These are phyloP conservation scores for Torulaspora quercuum DNA, from an alignment of 805 yeast species.

Conservation along the genomic window DNA sequence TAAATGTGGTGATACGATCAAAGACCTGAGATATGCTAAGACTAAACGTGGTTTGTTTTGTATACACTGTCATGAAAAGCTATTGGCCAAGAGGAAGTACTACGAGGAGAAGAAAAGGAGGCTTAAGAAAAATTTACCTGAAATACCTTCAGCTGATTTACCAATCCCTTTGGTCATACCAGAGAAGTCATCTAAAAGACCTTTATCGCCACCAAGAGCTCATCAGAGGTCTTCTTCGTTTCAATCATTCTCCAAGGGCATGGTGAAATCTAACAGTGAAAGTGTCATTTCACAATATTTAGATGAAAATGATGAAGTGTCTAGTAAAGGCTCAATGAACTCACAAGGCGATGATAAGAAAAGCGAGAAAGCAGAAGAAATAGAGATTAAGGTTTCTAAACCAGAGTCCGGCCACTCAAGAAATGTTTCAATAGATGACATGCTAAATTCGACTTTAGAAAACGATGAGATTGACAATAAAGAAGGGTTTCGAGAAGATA, in stretches of 20 bases:
- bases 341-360: no score
- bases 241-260: conserved; percentile 4
- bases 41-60: conserved; percentile 92
- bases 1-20: conserved; percentile 79
- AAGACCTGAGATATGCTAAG: conserved; percentile 85
- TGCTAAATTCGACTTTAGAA: conserved; percentile 23
- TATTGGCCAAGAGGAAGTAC: conserved; percentile 69
- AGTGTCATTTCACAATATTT: conserved; percentile 28
- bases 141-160: conserved; percentile 13
- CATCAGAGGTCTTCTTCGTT: conserved; percentile 4
- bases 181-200: conserved; percentile 23
- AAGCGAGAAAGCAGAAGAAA: conserved; percentile 1
- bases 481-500: conserved; percentile 4
- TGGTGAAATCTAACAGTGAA: conserved; percentile 19
- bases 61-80: conserved; percentile 83
- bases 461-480: conserved; percentile 5
- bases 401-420: conserved; percentile 10
- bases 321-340: conserved; percentile 1
- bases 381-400: background rate
- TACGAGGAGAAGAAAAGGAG: conserved; percentile 34
- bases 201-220: conserved; percentile 20
- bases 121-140: conserved; percentile 27
- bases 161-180: conserved; percentile 17
- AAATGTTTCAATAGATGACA: conserved; percentile 27
- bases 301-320: conserved; percentile 17